phyloP scores from a whole-genome alignment of 768 basidiomycete species.

The Asterophora parasitica region DNA sequence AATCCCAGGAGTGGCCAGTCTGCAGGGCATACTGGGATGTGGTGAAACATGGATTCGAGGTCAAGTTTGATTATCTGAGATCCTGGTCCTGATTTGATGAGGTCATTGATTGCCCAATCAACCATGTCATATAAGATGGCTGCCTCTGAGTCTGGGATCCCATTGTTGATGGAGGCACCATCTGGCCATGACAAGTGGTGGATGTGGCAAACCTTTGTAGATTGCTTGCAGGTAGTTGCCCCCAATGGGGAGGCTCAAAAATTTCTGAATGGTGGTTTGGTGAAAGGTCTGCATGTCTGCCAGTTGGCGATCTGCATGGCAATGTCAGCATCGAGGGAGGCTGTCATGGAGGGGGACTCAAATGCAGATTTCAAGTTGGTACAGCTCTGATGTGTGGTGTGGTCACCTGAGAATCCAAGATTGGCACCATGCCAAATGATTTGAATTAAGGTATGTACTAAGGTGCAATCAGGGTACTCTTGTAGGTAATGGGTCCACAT shows the following conservation, averaged over 20 bases:
- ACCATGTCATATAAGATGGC: constrained; percentile 28
- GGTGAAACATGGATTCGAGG: constrained; percentile 31
- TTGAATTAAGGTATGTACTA: too few relatives aligned
- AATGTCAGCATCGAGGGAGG: constrained; percentile 7
- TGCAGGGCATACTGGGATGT: constrained; percentile 25
- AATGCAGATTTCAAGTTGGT: too few relatives aligned
- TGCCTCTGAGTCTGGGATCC: constrained; percentile 26
- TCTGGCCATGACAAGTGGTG: constrained; percentile 22
- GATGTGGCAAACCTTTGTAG: constrained; percentile 21
- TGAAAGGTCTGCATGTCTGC: constrained; percentile 20
- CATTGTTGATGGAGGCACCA: constrained; percentile 24
- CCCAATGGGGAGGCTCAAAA: constrained; percentile 24
- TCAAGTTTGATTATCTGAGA: constrained; percentile 32
- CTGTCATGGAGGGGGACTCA: constrained; percentile 16
- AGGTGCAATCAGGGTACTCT: too few relatives aligned
- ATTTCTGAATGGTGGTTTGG: constrained; percentile 12
- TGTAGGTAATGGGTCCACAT: too few relatives aligned
- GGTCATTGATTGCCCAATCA: too few relatives aligned
- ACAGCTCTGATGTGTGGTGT: constrained; percentile 3
- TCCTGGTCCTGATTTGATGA: constrained; percentile 20
- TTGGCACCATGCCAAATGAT: too few relatives aligned
- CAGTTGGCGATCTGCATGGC: constrained; percentile 6
- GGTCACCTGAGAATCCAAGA: constrained; percentile 21
- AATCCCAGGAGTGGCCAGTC: constrained; percentile 32
- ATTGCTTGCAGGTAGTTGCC: constrained; percentile 18